Evolutionary conservation across 2,329 filamentous ascomycete species (phyloP), one percentile per base, ranked within the genome.

Genomic region (Pseudocercospora macadamiae): DNA sequence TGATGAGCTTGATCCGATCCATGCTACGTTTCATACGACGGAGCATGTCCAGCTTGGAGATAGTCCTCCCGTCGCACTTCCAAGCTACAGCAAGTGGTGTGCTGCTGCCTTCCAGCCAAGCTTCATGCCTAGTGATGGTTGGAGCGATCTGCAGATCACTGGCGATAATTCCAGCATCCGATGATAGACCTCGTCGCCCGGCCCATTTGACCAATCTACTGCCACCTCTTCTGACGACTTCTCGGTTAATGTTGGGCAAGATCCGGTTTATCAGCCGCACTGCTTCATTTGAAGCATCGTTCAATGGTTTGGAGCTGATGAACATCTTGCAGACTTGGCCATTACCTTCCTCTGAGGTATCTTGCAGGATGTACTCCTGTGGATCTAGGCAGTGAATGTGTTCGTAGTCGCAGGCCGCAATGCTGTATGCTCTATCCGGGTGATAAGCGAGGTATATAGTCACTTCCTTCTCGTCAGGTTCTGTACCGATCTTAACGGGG

Each of bases 261-360:
- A 45, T 39, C 14, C 25, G 32, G 55, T 58, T 58, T 16, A 58
- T 54, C 3, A 54, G 16, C 16, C 32, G 45, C 28, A 58, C 53
- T 4, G 55, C 55, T 32, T 32, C 30, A 18, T 58, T 58, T 12
- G 48, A 32, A 25, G 23, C 18, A 26, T 34, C 48, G 49, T 54
- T 53, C 12, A 54, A 34, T 12, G 37, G 23, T 18, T 58, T 34
- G 18, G 55, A 47, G 26, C 8, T 30, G 49, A 54, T 49, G n/a
- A 18, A n/a, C 18, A 58, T 16, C n/a, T 45, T 42, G 14, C 36
- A 47, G 34, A 34, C 48, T 36, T 39, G 36, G 16, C 21, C 51
- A 21, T 39, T 39, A n/a, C 16, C 36, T 30, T 53, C 55, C 32
- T 58, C 49, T n/a, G 39, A n/a, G 7, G 39, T 21, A 4, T 47